Evolutionary conservation across 2,329 filamentous ascomycete species (phyloP).

Genomic region (Alternaria burnsii): DNA sequence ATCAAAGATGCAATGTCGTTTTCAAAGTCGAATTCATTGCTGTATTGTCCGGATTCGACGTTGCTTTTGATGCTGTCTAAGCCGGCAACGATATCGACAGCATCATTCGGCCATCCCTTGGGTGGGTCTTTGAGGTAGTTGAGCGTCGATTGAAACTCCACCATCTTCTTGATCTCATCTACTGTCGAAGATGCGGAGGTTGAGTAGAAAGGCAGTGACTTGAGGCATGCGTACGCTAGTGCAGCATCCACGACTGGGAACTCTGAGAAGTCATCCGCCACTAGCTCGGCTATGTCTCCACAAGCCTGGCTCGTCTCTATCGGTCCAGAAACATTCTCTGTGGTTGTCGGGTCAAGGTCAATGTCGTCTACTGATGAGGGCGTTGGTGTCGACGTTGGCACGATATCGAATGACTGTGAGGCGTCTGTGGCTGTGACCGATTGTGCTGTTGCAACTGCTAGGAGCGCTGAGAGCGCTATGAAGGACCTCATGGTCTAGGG

Average conservation of each 20-base stretch:
- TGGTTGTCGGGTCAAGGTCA: constrained; percentile 34
- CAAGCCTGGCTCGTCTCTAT: constrained; percentile 43
- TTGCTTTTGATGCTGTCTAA: constrained; percentile 48
- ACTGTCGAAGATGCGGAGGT: constrained; percentile 39
- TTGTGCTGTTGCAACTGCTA: constrained; percentile 11
- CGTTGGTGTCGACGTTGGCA: constrained; percentile 11
- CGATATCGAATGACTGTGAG: constrained; percentile 13
- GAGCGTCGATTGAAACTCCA: constrained; percentile 54
- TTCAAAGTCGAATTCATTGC: constrained; percentile 55
- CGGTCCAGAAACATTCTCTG: constrained; percentile 38
- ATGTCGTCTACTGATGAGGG: constrained; percentile 32
- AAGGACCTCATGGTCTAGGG: constrained; percentile 11
- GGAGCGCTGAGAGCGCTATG: constrained; percentile 6
- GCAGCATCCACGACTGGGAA: constrained; percentile 43
- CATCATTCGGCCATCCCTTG: constrained; percentile 48
- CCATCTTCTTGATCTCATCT: constrained; percentile 43
- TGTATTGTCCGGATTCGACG: constrained; percentile 43
- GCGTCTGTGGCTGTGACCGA: constrained; percentile 12
- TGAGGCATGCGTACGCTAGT: constrained; percentile 48
- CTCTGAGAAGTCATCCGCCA: constrained; percentile 18
- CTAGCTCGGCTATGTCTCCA: constrained; percentile 32
- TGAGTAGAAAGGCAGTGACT: constrained; percentile 46
- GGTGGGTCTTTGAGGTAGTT: constrained; percentile 52
- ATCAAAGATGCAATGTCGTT: constrained; percentile 45
- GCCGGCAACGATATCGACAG: constrained; percentile 50